Evolutionary conservation across 1,284 basidiomycete genomes (phyloP), one percentile per base, ranked within the genome.

Genomic region (Tilletia indica): DNA sequence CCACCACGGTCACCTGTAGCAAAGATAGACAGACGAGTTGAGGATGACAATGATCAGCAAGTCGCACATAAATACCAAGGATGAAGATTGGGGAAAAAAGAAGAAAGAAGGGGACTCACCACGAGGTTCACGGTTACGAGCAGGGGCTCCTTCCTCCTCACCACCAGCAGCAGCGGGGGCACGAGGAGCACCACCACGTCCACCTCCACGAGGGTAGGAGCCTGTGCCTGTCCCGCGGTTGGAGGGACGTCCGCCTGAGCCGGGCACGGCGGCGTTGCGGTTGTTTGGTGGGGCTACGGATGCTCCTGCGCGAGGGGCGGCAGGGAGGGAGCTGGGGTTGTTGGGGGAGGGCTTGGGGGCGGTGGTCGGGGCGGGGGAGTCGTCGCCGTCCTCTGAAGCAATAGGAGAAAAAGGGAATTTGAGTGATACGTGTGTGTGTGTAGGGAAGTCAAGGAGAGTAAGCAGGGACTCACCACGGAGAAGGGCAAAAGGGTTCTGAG

Each of bases 1-100:
- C 73, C 91, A 92, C 76, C 91, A 91, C 80, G 90, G 91, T 56
- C 54, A 54, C 71, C 69, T 70, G 61, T 4, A 49, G 34, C 11
- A 19, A 19, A 9, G 49, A n/a, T 51, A 16, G 31, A 14, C 0
- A 42, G 45, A 45, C 36, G 54, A 25, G 19, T 2, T 66, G 25
- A 39, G 38, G 0, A 9, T 34, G 45, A 2, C 25, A 49, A 19
- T 11, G 34, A 68, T 19, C 39, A 39, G 48, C 19, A 12, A 48
- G 70, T 47, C 47, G 38, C 71, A 42, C 45, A 42, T 12, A 72
- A 68, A 16, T 45, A 48, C 34, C 56, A 54, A 16, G 71, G 51
- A 48, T 58, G 31, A 11, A 36, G 8, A 45, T 39, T 3, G 56
- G 36, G 67, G 31, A 8, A 21, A 42, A 42, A 36, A 67, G 69